Base-by-base conservation (phyloP, 192 early-diverging fungal genomes). In the Podila epicladia region DNA sequence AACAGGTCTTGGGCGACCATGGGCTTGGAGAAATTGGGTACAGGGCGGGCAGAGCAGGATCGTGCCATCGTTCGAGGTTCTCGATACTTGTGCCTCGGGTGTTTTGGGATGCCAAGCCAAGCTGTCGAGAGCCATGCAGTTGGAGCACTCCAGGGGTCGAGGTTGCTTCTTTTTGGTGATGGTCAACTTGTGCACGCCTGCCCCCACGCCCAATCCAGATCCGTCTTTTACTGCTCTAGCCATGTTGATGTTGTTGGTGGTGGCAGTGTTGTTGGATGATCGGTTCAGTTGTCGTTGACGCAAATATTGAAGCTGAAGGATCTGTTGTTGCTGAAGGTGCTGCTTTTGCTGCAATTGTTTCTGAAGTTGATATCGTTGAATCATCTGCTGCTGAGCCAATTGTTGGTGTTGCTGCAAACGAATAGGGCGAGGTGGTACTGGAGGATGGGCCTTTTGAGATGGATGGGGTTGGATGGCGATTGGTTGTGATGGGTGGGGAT, bases 341-440 rank as follows among this genome's bases (percentile, higher is more conserved):
- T 45, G 41, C 49, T 76, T 82, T 48, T 65, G 84, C 28, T 74
- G 74, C 20, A 70, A 63, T 19, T 74, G 82, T 5, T 66, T 72
- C 22, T 80, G 82, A 24, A 83, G 82, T 38, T 85, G 84, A 26
- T 71, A 73, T 15, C 76, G 64, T 32, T 66, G 82, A 57, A 69
- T 48, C 33, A 69, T 55, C 24, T 84, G 76, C 32, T 75, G 73
- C 33, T 75, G 73, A 24, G 41, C 41, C 41, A 45, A 45, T 3
- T 45, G 41, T 4, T 45, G 41, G 8, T 45, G 41, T 45, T 45
- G 41, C 15, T 45, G 41, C 41, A 45, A 45, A 45, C 41, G 41
- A 45, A 45, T 45, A 17, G 41, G 41, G 41, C 41, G 41, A 45
- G 41, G 41, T 15, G 41, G 41, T 15, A 45, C 41, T 13, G 41